phyloP scores from a whole-genome alignment of 768 basidiomycete species.

The Kockovaella imperatae region DNA sequence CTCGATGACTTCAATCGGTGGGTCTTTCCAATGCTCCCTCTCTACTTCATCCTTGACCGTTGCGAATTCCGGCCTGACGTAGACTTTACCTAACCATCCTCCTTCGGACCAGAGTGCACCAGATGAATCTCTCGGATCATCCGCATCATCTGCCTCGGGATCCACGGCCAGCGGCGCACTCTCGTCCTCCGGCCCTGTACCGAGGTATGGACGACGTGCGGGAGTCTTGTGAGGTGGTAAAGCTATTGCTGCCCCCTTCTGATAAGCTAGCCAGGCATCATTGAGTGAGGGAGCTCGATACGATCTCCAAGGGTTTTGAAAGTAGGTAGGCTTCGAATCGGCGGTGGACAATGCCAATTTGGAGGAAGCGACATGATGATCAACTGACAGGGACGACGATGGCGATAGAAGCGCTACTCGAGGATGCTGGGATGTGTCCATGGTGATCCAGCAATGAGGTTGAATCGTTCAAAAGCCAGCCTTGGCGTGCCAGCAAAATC shows the following conservation, averaged over 20 bases:
- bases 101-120: neutral
- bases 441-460: no score
- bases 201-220: neutral
- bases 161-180: neutral
- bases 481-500: no score
- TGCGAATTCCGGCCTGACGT: constrained; percentile 21
- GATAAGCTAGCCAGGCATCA: constrained; percentile 35
- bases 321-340: constrained; percentile 22
- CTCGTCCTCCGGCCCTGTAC: no score
- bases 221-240: neutral
- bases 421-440: constrained; percentile 2
- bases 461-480: no score
- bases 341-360: neutral
- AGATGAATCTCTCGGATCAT: neutral
- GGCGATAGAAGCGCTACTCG: constrained; percentile 11
- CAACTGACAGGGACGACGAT: neutral
- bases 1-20: constrained; percentile 23
- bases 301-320: constrained; percentile 42
- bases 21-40: constrained; percentile 36
- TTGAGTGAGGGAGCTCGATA: constrained; percentile 23
- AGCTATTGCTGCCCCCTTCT: constrained; percentile 37
- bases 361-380: constrained; percentile 22
- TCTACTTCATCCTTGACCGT: constrained; percentile 25
- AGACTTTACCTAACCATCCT: constrained; percentile 9
- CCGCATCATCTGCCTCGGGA: constrained; percentile 4